A percentile compares a stretch with the other conserved stretches of the same genome.
phyloP scores from a whole-genome alignment of 2,329 filamentous ascomycete species.

The Microdochium trichocladiopsis region DNA sequence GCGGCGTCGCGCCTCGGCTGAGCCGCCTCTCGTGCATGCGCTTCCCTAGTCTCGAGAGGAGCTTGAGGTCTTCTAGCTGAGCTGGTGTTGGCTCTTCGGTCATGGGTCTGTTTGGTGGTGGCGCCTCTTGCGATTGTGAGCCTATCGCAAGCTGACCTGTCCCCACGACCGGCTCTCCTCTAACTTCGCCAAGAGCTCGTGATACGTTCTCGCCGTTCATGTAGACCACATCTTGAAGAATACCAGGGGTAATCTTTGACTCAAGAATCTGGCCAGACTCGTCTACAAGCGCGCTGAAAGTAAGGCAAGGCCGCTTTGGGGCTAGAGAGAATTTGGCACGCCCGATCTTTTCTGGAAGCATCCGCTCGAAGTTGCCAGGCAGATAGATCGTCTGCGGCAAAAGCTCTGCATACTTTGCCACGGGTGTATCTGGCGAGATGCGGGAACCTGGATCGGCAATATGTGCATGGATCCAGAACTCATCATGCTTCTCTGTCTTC shows the following conservation, averaged over 20 bases:
- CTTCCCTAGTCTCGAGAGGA: constrained; percentile 39
- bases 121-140: constrained; percentile 9
- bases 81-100: constrained; percentile 31
- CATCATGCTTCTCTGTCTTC: constrained; percentile 36
- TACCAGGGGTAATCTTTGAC: constrained; percentile 45
- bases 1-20: constrained; percentile 40
- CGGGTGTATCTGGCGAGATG: constrained; percentile 49
- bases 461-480: constrained; percentile 73
- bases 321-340: constrained; percentile 47
- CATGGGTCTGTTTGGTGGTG: constrained; percentile 32
- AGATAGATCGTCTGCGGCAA: constrained; percentile 54
- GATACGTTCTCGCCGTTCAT: constrained; percentile 46
- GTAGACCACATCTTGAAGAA: constrained; percentile 47
- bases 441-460: constrained; percentile 72
- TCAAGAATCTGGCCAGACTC: constrained; percentile 45
- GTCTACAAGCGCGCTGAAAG: constrained; percentile 54
- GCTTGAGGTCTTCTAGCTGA: constrained; percentile 37
- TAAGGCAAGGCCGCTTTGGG: constrained; percentile 43
- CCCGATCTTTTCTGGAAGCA: constrained; percentile 48
- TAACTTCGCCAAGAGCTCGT: constrained; percentile 28
- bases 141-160: constrained; percentile 25
- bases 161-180: constrained; percentile 14
- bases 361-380: constrained; percentile 47
- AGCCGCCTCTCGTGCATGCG: constrained; percentile 35
- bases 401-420: constrained; percentile 55